Evolutionary conservation across 202 grass and related monocot species (phyloP).

Genomic region (Dendrocalamus latiflorus): DNA sequence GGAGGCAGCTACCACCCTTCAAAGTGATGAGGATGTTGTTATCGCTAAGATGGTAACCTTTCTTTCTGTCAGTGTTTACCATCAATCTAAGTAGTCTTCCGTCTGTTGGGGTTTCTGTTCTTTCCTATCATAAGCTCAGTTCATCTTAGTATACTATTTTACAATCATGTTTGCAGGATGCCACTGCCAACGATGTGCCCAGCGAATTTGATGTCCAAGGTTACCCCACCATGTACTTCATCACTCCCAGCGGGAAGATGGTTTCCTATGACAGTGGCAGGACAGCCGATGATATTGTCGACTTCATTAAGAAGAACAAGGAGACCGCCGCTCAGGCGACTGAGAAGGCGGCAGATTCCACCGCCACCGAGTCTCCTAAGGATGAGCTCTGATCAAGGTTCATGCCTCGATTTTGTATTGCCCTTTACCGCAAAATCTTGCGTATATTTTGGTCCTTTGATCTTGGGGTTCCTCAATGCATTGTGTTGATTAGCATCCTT

Average conservation of each 20-base stretch:
- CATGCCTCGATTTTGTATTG: background rate
- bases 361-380: constrained; percentile 26
- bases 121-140: background rate
- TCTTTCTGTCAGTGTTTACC: background rate
- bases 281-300: constrained; percentile 51
- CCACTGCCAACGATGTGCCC: constrained; percentile 70
- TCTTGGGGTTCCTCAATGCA: background rate
- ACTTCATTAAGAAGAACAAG: constrained; percentile 71
- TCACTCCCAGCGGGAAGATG: constrained; percentile 63
- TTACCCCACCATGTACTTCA: constrained; percentile 87
- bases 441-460: background rate
- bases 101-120: background rate
- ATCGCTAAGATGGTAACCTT: constrained; percentile 83
- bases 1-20: constrained; percentile 66
- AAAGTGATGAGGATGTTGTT: constrained; percentile 69
- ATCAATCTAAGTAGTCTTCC: background rate
- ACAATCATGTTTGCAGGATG: constrained; percentile 46
- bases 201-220: constrained; percentile 54
- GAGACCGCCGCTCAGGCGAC: constrained; percentile 8
- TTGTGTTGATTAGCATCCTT: background rate
- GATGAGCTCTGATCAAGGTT: constrained; percentile 77
- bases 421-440: background rate
- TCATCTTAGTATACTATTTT: background rate
- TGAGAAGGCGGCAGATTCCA: background rate
- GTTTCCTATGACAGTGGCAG: constrained; percentile 51